Percentiles rank a stretch among this genome's conserved stretches.
Evolutionary conservation across 495 filamentous ascomycete genomes (phyloP).

Genomic region (Neurospora africana): DNA sequence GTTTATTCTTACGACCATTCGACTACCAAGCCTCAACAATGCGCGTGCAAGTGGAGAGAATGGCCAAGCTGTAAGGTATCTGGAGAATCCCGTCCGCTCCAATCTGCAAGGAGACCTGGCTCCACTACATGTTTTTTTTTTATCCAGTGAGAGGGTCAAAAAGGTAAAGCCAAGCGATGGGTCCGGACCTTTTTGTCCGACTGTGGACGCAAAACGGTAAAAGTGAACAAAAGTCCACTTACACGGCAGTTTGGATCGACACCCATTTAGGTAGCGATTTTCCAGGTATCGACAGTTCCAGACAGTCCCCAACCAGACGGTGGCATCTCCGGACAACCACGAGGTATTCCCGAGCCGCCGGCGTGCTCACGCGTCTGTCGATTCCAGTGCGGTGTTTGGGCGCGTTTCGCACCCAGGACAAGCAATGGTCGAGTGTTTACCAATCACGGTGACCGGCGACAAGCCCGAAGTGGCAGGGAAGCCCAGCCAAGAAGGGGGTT

Average conservation of each 20-base stretch:
- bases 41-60: not conserved
- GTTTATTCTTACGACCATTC: too few relatives aligned
- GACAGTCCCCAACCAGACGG: not conserved
- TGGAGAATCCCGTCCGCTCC: not conserved
- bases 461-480: not conserved
- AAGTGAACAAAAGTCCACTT: not conserved
- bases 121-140: not conserved
- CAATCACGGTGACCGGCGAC: not conserved
- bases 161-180: not conserved
- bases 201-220: not conserved
- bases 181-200: not conserved
- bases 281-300: not conserved
- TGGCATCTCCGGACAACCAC: not conserved
- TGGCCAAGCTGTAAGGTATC: not conserved
- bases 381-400: not conserved
- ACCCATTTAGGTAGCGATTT: not conserved
- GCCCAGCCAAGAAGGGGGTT: not conserved
- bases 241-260: not conserved
- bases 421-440: not conserved
- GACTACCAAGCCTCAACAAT: not conserved
- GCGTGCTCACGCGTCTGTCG: not conserved
- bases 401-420: not conserved
- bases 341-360: not conserved
- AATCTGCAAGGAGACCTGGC: not conserved
- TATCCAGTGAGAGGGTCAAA: not conserved